Base-by-base conservation (phyloP, 495 filamentous ascomycete species). In the Evernia prunastri region DNA sequence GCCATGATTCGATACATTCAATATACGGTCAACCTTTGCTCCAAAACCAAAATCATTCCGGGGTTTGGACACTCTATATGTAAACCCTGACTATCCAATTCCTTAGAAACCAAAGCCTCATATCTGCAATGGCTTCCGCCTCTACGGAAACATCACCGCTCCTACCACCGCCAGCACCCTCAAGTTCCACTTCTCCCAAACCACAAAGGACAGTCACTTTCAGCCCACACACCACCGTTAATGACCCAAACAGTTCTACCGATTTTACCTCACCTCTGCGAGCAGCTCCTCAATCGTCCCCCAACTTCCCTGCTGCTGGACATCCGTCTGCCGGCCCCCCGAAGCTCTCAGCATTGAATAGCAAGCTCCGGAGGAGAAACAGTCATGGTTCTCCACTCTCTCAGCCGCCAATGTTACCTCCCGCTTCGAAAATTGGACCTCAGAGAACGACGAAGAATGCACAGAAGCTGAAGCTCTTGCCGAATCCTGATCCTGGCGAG, bases 361-460 rank as follows among this genome's bases (percentile, higher is more conserved):
- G 79, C 81, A 94, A 89, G 74, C 86, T 97, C 54, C 87, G 89
- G 29, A 80, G 92, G 68, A 83, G 91, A 59, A 92, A 96, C 69
- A 93, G 89, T 74, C 85, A 89, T 71, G 87, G 89, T 36, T 83
- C 90, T 63, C 81, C 86, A 10, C 75, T 80, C 12, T 72, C 75
- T 36, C 64, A 81, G 8, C 62, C 75, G 12, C 70, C 70, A 27
- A 75, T 79, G 12, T 72, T 80, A 2, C 74, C 75, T 11, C 66
- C 79, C 5, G 76, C 82, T 10, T 78, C 87, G 13, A 98, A 98
- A 77, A 92, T 97, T 60, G 94, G 94, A 6, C 91, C 95, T 11
- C 94, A 97, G 69, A 78, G 94, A 73, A 97, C 92, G 51, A 96
- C 91, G 36, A 94, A 96, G 73, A 96, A 89, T 62, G 89, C 90